Conservation (phyloP, 345 rosid genomes). For the Diplotaxis tenuifolia region DNA sequence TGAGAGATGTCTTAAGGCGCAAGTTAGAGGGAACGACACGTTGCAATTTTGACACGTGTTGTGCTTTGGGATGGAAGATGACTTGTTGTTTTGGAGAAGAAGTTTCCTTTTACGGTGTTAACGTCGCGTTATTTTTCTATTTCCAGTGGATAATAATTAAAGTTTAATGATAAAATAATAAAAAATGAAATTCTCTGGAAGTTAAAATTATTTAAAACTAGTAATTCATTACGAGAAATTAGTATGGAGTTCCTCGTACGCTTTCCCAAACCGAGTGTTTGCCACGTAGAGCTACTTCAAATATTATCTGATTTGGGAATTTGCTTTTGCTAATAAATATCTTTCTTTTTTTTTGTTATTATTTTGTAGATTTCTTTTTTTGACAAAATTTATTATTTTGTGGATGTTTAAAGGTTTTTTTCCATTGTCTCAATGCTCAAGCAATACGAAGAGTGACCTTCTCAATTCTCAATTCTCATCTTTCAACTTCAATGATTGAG, state of each 20-base stretch:
- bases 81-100: conserved; percentile 30
- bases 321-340: background rate
- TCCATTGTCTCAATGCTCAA: background rate
- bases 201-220: too few relatives aligned
- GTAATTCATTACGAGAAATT: background rate
- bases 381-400: too few relatives aligned
- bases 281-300: conserved; percentile 26
- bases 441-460: background rate
- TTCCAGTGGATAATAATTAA: background rate
- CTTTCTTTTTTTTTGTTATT: background rate
- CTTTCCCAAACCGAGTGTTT: conserved; percentile 22
- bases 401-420: too few relatives aligned
- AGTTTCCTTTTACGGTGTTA: conserved; percentile 27
- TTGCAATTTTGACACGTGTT: conserved; percentile 44
- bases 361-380: background rate
- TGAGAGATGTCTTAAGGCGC: conserved; percentile 38
- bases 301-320: background rate
- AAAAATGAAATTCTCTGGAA: too few relatives aligned
- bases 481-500: background rate
- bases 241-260: conserved; percentile 39
- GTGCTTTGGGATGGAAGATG: conserved; percentile 15
- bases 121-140: background rate
- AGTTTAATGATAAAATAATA: too few relatives aligned
- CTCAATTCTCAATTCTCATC: background rate
- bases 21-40: conserved; percentile 54